Base-by-base conservation (phyloP, 768 basidiomycete genomes). In the Trametes punicea region DNA sequence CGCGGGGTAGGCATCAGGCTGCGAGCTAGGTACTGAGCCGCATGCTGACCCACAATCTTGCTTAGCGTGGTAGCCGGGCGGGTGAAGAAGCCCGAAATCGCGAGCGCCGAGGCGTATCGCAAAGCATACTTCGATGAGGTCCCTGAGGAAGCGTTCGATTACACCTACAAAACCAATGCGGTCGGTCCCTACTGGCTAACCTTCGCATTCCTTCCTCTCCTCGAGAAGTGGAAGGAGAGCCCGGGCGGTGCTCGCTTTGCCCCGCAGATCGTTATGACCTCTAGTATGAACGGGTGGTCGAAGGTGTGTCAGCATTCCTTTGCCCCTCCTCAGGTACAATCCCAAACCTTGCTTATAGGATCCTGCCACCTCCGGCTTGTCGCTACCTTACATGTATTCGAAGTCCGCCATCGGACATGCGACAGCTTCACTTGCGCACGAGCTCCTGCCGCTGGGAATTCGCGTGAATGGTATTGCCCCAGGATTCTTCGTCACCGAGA, bases 141-240 rank as follows among this genome's bases (percentile, higher is more conserved):
- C 34, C 48, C 71, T 4, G 67, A 75, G 33, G 70, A 74, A 4
- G 62, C 69, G 15, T 79, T 79, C 54, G 63, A 70, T 54, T 67
- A 74, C 41, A 62, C 61, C 15, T 42, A 73, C 26, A 66, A 67
- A 53, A 74, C 75, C 16, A 78, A 78, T 58, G 72, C 75, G 0
- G 69, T 75, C 9, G 77, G 74, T 0, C 76, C 80, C 5, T 81
- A 80, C 65, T 83, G 81, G 77, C 69, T 81, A 18, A 76, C 80
- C 0, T 78, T 81, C 60, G 80, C 81, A n/a, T 80, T 81, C 69
- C 69, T 83, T 3, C 80, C 79, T 6, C 68, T 83, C 0, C 69
- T 81, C 5, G 77, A 78, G 60, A 75, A 74, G 50, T 76, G 77
- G 75, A 76, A 76, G 62, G 65, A 65, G 34, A 66, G 61, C 41